These are phyloP conservation scores for Ampelomyces quisqualis DNA, from an alignment of 2,329 filamentous ascomycete species.

Conservation along the genomic window DNA sequence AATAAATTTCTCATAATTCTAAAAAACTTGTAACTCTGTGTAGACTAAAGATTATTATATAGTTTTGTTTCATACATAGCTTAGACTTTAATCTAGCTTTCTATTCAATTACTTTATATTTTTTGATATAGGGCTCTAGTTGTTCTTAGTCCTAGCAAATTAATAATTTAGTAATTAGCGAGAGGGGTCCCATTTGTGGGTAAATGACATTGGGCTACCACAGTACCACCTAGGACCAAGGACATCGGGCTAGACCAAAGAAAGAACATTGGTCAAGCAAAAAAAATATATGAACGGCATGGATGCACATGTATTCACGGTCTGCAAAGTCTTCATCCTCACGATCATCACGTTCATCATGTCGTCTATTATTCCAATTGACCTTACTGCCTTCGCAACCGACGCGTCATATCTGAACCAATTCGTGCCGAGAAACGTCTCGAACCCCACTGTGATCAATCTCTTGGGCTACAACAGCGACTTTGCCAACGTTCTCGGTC, in stretches of 20 bases:
- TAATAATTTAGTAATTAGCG: no score
- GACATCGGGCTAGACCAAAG: conserved; percentile 1
- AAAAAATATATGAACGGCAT: conserved; percentile 3
- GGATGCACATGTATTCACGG: conserved; percentile 2
- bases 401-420: conserved; percentile 34
- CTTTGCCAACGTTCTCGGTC: conserved; percentile 39
- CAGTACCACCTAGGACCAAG: no score
- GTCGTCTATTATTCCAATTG: conserved; percentile 34
- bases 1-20: no score
- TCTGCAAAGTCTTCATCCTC: conserved; percentile 6
- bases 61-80: no score
- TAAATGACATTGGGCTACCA: conserved; percentile 3
- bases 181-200: no score
- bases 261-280: not conserved
- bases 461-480: conserved; percentile 42
- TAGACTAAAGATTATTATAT: no score
- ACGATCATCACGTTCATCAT: conserved; percentile 18
- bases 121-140: no score
- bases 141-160: no score
- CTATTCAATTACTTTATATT: no score
- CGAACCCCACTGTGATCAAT: conserved; percentile 37
- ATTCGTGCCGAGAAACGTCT: conserved; percentile 31
- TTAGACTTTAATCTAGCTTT: no score
- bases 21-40: no score
- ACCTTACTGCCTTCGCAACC: conserved; percentile 36